Evolutionary conservation across 2,329 filamentous ascomycete genomes (phyloP).

Genomic region (Volutella citrinella): DNA sequence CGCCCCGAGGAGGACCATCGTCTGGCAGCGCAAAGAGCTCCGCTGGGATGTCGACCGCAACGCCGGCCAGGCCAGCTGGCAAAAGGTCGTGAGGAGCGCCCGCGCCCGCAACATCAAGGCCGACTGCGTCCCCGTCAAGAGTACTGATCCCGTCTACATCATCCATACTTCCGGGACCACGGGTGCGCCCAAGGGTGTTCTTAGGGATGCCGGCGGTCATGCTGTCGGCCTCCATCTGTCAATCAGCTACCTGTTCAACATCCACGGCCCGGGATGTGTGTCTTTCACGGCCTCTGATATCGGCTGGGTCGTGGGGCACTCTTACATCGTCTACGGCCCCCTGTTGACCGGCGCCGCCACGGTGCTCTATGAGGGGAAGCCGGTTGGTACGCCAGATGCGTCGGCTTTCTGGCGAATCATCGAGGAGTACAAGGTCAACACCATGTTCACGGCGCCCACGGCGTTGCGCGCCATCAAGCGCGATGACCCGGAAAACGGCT

Average conservation of each 20-base stretch:
- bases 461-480: slow-evolving; percentile 84
- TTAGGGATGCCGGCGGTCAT: slow-evolving; percentile 81
- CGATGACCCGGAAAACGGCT: slow-evolving; percentile 73
- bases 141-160: slow-evolving; percentile 80
- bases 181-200: slow-evolving; percentile 76
- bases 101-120: slow-evolving; percentile 64
- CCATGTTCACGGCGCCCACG: slow-evolving; percentile 82
- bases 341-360: slow-evolving; percentile 82
- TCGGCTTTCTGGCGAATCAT: slow-evolving; percentile 86
- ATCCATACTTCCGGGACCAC: slow-evolving; percentile 88
- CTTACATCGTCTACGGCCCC: slow-evolving; percentile 86
- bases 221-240: slow-evolving; percentile 81
- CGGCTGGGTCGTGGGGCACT: slow-evolving; percentile 71
- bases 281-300: slow-evolving; percentile 75
- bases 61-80: slow-evolving; percentile 77
- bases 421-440: slow-evolving; percentile 80
- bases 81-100: slow-evolving; percentile 69
- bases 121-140: slow-evolving; percentile 73
- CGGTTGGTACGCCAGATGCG: slow-evolving; percentile 82
- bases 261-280: slow-evolving; percentile 81
- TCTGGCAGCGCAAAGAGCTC: slow-evolving; percentile 81
- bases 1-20: slow-evolving; percentile 69
- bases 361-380: slow-evolving; percentile 91
- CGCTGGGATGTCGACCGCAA: slow-evolving; percentile 69
- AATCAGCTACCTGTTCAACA: slow-evolving; percentile 77